A percentile compares a stretch with the other conserved stretches of the same genome.
Evolutionary conservation across 345 rosid species (phyloP).

Genomic region (Aethionema arabicum): DNA sequence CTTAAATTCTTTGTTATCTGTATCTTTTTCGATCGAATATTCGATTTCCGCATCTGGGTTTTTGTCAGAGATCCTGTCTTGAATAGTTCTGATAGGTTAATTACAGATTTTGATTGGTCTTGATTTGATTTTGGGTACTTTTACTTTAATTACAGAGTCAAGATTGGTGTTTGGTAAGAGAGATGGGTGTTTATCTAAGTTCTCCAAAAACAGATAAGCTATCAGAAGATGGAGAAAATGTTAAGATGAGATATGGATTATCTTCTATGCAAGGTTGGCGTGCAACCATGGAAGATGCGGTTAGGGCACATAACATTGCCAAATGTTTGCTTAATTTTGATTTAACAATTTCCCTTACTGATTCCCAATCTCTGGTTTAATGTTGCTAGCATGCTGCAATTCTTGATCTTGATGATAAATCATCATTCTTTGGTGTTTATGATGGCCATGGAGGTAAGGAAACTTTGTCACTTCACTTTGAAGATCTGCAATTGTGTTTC

Average conservation of each 20-base stretch:
- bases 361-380: neutral
- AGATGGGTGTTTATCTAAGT: conserved; percentile 79
- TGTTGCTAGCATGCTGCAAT: conserved; percentile 61
- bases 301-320: conserved; percentile 38
- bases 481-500: neutral
- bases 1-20: no score
- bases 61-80: no score
- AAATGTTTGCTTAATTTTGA: neutral
- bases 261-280: conserved; percentile 96
- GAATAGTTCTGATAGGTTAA: no score
- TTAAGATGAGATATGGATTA: conserved; percentile 57
- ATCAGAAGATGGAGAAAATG: conserved; percentile 75
- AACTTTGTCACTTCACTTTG: neutral
- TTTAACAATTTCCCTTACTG: neutral
- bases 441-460: conserved; percentile 89
- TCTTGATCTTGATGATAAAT: conserved; percentile 57
- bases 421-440: conserved; percentile 81
- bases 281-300: conserved; percentile 87
- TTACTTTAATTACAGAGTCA: neutral
- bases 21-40: no score
- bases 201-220: conserved; percentile 75
- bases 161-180: neutral
- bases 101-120: neutral
- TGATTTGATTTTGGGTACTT: conserved; percentile 1
- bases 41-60: no score